These are phyloP conservation scores for Westerdykella sp. DNA, from an alignment of 2,329 filamentous ascomycete species.

Conservation along the genomic window DNA sequence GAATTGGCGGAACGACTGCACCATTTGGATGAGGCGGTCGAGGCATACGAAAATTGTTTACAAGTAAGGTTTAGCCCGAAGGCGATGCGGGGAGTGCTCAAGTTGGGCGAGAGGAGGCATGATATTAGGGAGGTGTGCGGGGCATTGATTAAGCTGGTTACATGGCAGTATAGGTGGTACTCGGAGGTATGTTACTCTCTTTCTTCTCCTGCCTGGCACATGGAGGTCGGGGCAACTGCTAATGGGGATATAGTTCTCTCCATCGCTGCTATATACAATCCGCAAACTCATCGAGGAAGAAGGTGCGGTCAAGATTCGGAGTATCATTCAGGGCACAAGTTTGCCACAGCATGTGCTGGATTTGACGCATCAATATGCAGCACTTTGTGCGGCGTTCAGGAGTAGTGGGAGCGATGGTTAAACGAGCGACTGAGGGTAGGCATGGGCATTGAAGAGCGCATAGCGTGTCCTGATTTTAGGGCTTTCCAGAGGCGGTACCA, in stretches of 20 bases:
- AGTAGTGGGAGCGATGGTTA: constrained; percentile 87
- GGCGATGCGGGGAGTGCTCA: constrained; percentile 78
- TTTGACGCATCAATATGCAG: constrained; percentile 92
- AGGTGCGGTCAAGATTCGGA: constrained; percentile 92
- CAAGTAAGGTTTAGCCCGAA: constrained; percentile 87
- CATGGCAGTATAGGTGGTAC: constrained; percentile 99
- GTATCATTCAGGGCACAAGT: constrained; percentile 93
- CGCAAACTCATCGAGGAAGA: constrained; percentile 94
- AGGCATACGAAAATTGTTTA: constrained; percentile 87
- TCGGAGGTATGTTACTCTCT: constrained; percentile 59
- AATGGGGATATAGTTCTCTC: constrained; percentile 62
- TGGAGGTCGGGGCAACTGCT: constrained; percentile 1
- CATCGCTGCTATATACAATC: constrained; percentile 78
- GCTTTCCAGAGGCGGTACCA: too few species aligned
- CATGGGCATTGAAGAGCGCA: too few species aligned
- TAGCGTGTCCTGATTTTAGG: too few species aligned
- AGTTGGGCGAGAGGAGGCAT: constrained; percentile 68
- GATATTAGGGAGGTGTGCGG: constrained; percentile 76
- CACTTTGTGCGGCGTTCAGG: constrained; percentile 87
- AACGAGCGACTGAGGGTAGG: constrained; percentile 6
- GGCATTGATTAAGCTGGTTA: constrained; percentile 83
- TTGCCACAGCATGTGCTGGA: constrained; percentile 89
- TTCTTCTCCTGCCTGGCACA: neutral
- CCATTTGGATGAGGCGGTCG: constrained; percentile 82
- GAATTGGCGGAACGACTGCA: constrained; percentile 88